Conservation (phyloP, 352 stramenopile genomes). For the Phytophthora ramorum region DNA sequence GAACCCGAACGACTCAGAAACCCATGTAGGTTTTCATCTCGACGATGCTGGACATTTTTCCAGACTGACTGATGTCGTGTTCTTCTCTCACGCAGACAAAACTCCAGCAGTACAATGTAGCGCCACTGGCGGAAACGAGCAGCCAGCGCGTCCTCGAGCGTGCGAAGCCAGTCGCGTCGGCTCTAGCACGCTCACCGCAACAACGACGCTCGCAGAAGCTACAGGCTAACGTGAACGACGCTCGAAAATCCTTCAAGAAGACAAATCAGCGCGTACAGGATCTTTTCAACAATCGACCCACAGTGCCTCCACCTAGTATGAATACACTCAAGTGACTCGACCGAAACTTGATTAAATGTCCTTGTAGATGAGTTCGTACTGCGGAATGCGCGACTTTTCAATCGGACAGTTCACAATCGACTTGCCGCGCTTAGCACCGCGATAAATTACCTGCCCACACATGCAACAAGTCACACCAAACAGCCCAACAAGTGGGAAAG, state of each 20-base stretch:
- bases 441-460: conserved; percentile 75
- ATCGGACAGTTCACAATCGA: conserved; percentile 85
- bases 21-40: conserved; percentile 37
- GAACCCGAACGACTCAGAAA: conserved; percentile 68
- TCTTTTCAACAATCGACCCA: conserved; percentile 56
- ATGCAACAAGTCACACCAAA: neutral
- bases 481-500: neutral
- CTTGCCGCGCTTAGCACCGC: conserved; percentile 80
- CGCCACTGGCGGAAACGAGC: conserved; percentile 1
- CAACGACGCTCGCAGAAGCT: conserved; percentile 31
- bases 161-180: conserved; percentile 4
- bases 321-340: conserved; percentile 32
- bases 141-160: conserved; percentile 21
- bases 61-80: neutral
- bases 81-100: conserved; percentile 48
- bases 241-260: conserved; percentile 53
- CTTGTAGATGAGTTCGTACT: conserved; percentile 87
- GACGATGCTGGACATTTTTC: neutral
- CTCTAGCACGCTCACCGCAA: conserved; percentile 19
- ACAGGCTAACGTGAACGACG: conserved; percentile 36
- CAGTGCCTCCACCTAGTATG: conserved; percentile 42
- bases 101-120: conserved; percentile 61
- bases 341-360: conserved; percentile 56
- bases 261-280: conserved; percentile 69
- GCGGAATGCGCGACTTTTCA: conserved; percentile 74